Evolutionary conservation across 2,329 filamentous ascomycete species (phyloP).

Genomic region (Diaporthe sp.): DNA sequence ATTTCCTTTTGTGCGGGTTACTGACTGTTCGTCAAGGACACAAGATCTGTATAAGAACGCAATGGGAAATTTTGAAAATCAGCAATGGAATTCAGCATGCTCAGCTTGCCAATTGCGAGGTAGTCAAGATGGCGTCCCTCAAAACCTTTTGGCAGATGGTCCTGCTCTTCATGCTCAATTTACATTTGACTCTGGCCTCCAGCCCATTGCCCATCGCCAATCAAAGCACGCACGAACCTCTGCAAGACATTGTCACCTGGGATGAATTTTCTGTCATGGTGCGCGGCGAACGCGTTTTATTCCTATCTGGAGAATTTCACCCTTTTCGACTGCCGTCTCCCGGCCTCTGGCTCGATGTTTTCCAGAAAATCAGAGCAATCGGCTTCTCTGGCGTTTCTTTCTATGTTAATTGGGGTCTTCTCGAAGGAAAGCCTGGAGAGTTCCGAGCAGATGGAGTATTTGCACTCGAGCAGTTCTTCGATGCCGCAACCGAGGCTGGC

Average conservation of each 20-base stretch:
- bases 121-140: background rate
- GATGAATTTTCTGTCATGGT: conserved; percentile 74
- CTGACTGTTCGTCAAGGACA: background rate
- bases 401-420: conserved; percentile 76
- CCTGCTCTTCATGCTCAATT: background rate
- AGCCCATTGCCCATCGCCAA: background rate
- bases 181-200: background rate
- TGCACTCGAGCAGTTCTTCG: conserved; percentile 75
- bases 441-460: conserved; percentile 76
- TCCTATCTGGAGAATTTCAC: conserved; percentile 77
- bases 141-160: background rate
- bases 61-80: background rate
- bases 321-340: conserved; percentile 58
- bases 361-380: conserved; percentile 79
- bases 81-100: background rate
- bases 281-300: conserved; percentile 70
- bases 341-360: conserved; percentile 69
- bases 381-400: conserved; percentile 79
- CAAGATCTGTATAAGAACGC: background rate
- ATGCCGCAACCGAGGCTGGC: conserved; percentile 72
- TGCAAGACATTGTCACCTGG: conserved; percentile 63
- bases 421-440: conserved; percentile 74
- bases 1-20: background rate
- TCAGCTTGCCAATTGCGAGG: background rate
- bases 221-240: background rate